Evolutionary conservation across 1,139 yeast species (phyloP).

Genomic region (Geotrichum bryndzae): DNA sequence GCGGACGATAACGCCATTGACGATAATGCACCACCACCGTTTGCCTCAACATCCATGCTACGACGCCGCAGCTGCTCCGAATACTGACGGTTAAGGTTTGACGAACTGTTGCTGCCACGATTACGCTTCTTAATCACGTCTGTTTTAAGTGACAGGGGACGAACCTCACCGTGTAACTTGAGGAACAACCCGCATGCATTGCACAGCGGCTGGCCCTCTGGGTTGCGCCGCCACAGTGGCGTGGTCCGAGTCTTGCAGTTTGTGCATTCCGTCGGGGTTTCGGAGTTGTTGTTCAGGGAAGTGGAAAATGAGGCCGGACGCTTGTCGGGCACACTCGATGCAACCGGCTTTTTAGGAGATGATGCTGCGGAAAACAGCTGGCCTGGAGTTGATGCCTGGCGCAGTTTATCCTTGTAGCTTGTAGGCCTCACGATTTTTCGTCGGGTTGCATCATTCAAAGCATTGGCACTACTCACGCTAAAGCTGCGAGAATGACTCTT

Average conservation of each 20-base stretch:
- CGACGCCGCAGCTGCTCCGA: neutral
- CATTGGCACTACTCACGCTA: conserved; percentile 8
- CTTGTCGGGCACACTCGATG: conserved; percentile 6
- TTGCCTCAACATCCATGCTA: neutral
- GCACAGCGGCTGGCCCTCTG: conserved; percentile 84
- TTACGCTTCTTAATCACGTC: conserved; percentile 81
- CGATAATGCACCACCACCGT: conserved; percentile 2
- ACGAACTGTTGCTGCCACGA: conserved; percentile 11
- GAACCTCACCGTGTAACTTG: conserved; percentile 83
- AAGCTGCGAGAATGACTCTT: conserved; percentile 13
- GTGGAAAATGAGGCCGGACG: conserved; percentile 6
- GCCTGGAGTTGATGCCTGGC: conserved; percentile 14
- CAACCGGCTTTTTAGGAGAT: conserved; percentile 8
- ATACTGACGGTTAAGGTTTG: neutral
- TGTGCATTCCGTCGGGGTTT: conserved; percentile 45
- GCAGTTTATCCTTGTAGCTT: conserved; percentile 12
- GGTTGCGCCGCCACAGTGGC: conserved; percentile 88
- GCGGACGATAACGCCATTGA: conserved; percentile 15
- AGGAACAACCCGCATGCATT: conserved; percentile 88
- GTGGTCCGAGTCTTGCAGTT: conserved; percentile 88
- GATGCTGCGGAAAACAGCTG: conserved; percentile 15
- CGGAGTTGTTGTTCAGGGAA: conserved; percentile 7
- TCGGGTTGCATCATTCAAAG: conserved; percentile 4
- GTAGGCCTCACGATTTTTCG: conserved; percentile 25
- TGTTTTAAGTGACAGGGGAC: conserved; percentile 81